Evolutionary conservation across 2,329 filamentous ascomycete species (phyloP), one percentile per base, ranked within the genome.

Genomic region (Colletotrichum kahawae): DNA sequence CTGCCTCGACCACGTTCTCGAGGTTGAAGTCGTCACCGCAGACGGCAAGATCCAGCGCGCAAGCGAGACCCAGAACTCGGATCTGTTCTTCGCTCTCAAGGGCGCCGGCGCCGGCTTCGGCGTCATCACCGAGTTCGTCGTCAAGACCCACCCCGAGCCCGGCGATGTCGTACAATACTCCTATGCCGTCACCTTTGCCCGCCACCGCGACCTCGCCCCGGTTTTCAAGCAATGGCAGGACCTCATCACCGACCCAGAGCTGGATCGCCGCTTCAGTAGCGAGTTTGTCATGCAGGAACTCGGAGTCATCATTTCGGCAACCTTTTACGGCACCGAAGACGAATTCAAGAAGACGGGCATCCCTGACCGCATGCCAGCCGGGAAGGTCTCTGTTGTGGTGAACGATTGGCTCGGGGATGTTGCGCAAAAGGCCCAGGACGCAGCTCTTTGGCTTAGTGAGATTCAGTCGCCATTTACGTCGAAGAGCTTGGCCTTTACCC

Each of bases 371-470:
- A 86, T 92, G 4, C 90, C 90, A 2, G 78, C 79, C 10, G 84
- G 81, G 13, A 80, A 84, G 7, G 81, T 80, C 13, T 77, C 85
- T 5, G 85, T 88, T 12, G 78, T 91, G 7, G 86, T 89, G n/a
- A 87, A 88, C 54, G 90, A 93, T 83, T 95, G 92, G 92, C 83
- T 94, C 24, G 91, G 87, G 8, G 85, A 92, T 62, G 84, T 93
- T 7, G 85, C 87, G 0, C 85, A 90, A 57, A 85, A 88, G 74
- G 89, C 88, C 14, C 86, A 91, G 75, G 84, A 86, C 48, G 85
- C 86, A 14, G 87, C 82, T 0, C 82, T 91, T 5, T 85, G 85
- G 80, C 81, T 89, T 77, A 85, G 84, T 81, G 86, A 88, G 14
- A 72, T 89, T 1, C 85, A 88, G 2, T 83, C 83, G 0, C 83